Percentiles rank a stretch among this genome's conserved stretches.
These are phyloP conservation scores for Alternaria arborescens DNA, from an alignment of 2,329 filamentous ascomycete genomes.

Conservation along the genomic window DNA sequence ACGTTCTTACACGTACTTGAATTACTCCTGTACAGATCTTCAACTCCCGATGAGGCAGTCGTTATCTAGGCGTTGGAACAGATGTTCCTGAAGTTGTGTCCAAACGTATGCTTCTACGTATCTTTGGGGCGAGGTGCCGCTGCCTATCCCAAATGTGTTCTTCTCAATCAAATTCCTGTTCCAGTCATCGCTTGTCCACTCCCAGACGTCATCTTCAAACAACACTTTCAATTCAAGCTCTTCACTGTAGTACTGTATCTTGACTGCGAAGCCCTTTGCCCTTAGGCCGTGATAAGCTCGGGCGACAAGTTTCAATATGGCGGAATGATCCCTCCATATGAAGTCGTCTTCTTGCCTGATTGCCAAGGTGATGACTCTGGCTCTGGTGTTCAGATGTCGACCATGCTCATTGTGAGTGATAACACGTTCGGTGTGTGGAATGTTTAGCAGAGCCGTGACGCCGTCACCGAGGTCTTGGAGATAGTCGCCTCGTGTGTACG, in stretches of 20 bases:
- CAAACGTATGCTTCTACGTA: not conserved
- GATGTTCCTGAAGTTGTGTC: slow-evolving; percentile 1
- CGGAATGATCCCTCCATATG: not conserved
- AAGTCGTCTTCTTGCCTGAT: slow-evolving; percentile 9
- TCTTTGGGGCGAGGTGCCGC: not conserved
- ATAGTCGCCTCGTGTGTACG: not conserved
- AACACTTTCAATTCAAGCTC: slow-evolving; percentile 2
- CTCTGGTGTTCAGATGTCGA: not conserved
- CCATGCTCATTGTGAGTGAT: slow-evolving; percentile 2
- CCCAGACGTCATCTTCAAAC: slow-evolving; percentile 14
- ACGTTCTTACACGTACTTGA: not conserved
- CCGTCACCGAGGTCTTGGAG: not conserved
- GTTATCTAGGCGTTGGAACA: not conserved
- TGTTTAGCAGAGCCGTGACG: slow-evolving; percentile 1
- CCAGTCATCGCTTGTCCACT: slow-evolving; percentile 14
- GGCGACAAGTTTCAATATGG: slow-evolving; percentile 5
- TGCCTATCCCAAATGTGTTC: not conserved
- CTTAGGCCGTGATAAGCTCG: slow-evolving; percentile 10
- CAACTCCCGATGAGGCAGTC: not conserved
- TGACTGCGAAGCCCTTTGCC: slow-evolving; percentile 12
- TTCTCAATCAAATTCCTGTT: slow-evolving; percentile 1
- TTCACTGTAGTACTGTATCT: slow-evolving; percentile 11
- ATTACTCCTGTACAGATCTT: too few relatives aligned
- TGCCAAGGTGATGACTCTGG: slow-evolving; percentile 6
- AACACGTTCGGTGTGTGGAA: slow-evolving; percentile 3